Evolutionary conservation across 2,329 filamentous ascomycete species (phyloP), one percentile per base, ranked within the genome.

Genomic region (Fusarium protoensiforme): DNA sequence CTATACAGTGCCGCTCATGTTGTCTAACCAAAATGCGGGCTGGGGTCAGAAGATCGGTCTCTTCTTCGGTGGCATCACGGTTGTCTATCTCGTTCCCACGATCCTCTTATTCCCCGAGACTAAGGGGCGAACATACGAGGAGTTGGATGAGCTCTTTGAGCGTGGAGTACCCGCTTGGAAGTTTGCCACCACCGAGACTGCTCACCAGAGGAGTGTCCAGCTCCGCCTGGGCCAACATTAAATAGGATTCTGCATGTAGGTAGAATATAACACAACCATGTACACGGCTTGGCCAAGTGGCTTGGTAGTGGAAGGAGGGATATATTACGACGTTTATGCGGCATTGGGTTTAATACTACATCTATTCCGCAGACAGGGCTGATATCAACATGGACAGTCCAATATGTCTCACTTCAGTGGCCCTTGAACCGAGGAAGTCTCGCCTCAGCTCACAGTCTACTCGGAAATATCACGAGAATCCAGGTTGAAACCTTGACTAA

Each of bases 61-160:
- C 16, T 75, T 69, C 67, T 75, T 62, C 62, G 67, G 67, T 3
- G 69, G 71, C 8, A 63, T 72, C 33, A 72, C 73, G 1, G 48
- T 70, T 22, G n/a, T 75, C 4, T 68, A 68, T 31, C 57, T 71
- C 3, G 36, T 68, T 8, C 65, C 65, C 7, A 41, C 33, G 14
- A 16, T 77, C 5, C 35, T 73, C 13, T 66, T 66, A 16, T 68
- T 65, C 51, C 75, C 73, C 4, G 73, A 77, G 53, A 72, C 69
- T 14, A 75, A 75, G 61, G 73, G 75, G n/a, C 60, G 75, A 5
- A 75, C 75, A 10, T 77, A 75, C 29, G 22, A 65, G 22, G 75
- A 76, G 46, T 33, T 77, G 4, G 73, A 76, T 41, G 74, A 77
- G 56, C 63, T 77, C 6, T 76, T 75, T 31, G 68, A 75, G 38